Evolutionary conservation across 2,329 filamentous ascomycete genomes (phyloP).

Genomic region (Fusarium denticulatum): DNA sequence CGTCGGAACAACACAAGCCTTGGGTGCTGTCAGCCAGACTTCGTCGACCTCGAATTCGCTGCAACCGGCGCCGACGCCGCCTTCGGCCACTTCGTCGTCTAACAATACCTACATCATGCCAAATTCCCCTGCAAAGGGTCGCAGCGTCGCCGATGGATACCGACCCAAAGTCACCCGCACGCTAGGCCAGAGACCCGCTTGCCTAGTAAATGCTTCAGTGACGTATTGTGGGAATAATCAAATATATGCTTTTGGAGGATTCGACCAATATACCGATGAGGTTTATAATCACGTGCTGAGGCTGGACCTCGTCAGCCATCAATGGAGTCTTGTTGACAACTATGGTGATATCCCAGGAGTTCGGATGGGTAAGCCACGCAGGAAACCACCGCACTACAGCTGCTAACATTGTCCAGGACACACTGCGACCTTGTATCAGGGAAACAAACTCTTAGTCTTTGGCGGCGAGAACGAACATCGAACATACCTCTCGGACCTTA

Average conservation of each 20-base stretch:
- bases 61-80: conserved; percentile 39
- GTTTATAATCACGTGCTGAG: conserved; percentile 97
- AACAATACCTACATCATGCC: conserved; percentile 92
- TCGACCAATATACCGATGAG: conserved; percentile 98
- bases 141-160: conserved; percentile 76
- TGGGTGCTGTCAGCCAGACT: conserved; percentile 39
- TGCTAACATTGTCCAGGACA: conserved; percentile 69
- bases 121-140: conserved; percentile 78
- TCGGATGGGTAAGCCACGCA: conserved; percentile 80
- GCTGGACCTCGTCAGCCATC: conserved; percentile 85
- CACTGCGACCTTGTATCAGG: conserved; percentile 92
- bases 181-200: conserved; percentile 84
- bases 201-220: conserved; percentile 96
- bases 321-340: conserved; percentile 97
- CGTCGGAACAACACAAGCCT: conserved; percentile 40
- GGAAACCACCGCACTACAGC: not conserved
- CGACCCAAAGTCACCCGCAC: conserved; percentile 85
- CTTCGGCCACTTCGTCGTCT: conserved; percentile 55
- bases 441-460: conserved; percentile 95
- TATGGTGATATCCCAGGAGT: conserved; percentile 98
- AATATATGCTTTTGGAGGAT: conserved; percentile 98
- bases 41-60: conserved; percentile 43
- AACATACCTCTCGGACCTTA: conserved; percentile 93
- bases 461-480: conserved; percentile 98
- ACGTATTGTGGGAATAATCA: conserved; percentile 98